phyloP scores from a whole-genome alignment of 2,329 filamentous ascomycete species.

The Stylonectria norvegica region DNA sequence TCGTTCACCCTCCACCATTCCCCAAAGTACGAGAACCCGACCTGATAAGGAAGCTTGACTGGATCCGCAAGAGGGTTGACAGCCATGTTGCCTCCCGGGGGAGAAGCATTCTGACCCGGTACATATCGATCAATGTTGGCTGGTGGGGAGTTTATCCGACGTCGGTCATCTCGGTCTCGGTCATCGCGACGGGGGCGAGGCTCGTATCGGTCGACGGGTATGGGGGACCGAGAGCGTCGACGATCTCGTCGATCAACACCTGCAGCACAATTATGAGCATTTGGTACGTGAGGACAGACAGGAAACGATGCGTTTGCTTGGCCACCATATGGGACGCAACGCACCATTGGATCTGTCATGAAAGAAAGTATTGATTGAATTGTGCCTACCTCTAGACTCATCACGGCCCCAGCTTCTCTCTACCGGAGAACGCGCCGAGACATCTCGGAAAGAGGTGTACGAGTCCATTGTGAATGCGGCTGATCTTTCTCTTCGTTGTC shows the following conservation, averaged over 20 bases:
- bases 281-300: background rate
- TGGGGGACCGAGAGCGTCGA: conserved; percentile 67
- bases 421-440: conserved; percentile 48
- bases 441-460: conserved; percentile 52
- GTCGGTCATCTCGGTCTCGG: conserved; percentile 58
- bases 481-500: too few relatives aligned
- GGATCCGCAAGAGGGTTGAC: conserved; percentile 71
- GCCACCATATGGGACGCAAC: conserved; percentile 38
- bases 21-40: conserved; percentile 80
- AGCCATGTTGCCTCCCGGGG: conserved; percentile 32
- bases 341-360: conserved; percentile 68
- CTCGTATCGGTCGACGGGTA: conserved; percentile 72
- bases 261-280: conserved; percentile 25
- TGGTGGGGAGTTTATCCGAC: conserved; percentile 59
- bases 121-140: conserved; percentile 83
- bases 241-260: conserved; percentile 59
- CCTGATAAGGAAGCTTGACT: conserved; percentile 70
- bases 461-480: conserved; percentile 60
- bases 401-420: conserved; percentile 55
- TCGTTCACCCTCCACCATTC: conserved; percentile 86
- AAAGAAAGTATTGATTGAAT: conserved; percentile 56
- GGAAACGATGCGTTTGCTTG: too few relatives aligned
- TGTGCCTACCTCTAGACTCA: conserved; percentile 49
- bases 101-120: conserved; percentile 60
- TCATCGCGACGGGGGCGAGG: conserved; percentile 68